These are phyloP conservation scores for Westerdykella ornata DNA, from an alignment of 2,329 filamentous ascomycete genomes.

Conservation along the genomic window DNA sequence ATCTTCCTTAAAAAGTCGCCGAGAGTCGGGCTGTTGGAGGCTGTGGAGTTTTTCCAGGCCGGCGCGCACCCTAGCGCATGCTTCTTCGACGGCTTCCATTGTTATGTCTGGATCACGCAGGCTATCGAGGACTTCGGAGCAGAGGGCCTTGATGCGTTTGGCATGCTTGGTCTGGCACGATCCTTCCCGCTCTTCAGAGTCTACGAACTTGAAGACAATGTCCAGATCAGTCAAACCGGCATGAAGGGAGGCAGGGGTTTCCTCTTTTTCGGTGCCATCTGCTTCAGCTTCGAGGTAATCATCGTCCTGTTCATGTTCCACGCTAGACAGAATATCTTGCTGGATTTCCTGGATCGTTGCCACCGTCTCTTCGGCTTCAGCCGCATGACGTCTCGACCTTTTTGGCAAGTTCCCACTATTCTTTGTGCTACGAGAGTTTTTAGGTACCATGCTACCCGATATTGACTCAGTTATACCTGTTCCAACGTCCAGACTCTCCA, in stretches of 20 bases:
- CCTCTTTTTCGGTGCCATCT: too few relatives aligned
- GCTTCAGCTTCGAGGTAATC: too few relatives aligned
- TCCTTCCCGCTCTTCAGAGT: slow-evolving; percentile 12
- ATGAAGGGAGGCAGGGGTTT: background rate
- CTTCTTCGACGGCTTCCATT: slow-evolving; percentile 7
- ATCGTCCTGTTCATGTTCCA: too few relatives aligned
- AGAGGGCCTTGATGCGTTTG: slow-evolving; percentile 8
- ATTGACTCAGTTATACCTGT: too few relatives aligned
- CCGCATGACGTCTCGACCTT: too few relatives aligned
- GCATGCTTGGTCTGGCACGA: slow-evolving; percentile 15
- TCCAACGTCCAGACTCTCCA: too few relatives aligned
- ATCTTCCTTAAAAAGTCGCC: slow-evolving; percentile 19
- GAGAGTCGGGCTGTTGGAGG: slow-evolving; percentile 4
- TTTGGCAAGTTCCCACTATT: too few relatives aligned
- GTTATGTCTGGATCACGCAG: background rate
- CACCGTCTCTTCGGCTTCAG: too few relatives aligned
- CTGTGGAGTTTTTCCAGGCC: slow-evolving; percentile 6
- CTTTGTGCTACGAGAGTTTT: too few relatives aligned
- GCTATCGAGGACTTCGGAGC: slow-evolving; percentile 2
- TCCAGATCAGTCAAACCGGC: slow-evolving; percentile 8
- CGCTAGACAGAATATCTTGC: too few relatives aligned
- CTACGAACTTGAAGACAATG: slow-evolving; percentile 17
- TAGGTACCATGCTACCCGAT: too few relatives aligned
- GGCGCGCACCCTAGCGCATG: slow-evolving; percentile 4
- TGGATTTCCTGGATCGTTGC: too few relatives aligned